phyloP scores from a whole-genome alignment of 2,329 filamentous ascomycete species.

The Claviceps pusilla region DNA sequence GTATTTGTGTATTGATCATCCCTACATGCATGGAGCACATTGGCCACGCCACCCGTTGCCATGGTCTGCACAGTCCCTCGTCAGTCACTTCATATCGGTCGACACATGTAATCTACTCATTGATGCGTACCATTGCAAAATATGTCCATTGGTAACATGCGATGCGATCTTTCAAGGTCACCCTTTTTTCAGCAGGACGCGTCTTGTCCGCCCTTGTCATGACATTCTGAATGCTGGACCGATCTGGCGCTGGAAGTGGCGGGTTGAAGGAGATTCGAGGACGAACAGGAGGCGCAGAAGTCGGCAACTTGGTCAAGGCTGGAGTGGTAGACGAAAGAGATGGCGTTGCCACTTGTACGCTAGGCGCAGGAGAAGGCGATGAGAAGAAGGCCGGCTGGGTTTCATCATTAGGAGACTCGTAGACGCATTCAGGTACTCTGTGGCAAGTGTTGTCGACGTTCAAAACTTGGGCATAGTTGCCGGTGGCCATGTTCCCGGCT shows the following conservation, averaged over 20 bases:
- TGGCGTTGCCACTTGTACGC: background rate
- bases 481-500: slow-evolving; percentile 23
- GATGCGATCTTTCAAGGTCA: slow-evolving; percentile 35
- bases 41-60: slow-evolving; percentile 42
- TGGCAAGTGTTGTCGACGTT: slow-evolving; percentile 5
- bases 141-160: slow-evolving; percentile 55
- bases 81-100: background rate
- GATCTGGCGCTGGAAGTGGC: background rate
- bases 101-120: background rate
- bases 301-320: background rate
- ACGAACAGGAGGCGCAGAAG: background rate
- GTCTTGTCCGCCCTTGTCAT: slow-evolving; percentile 17
- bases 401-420: slow-evolving; percentile 25
- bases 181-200: slow-evolving; percentile 12
- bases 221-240: slow-evolving; percentile 19
- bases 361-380: slow-evolving; percentile 6
- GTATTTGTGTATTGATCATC: background rate
- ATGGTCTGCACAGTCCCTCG: slow-evolving; percentile 15
- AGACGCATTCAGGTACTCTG: slow-evolving; percentile 11
- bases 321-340: background rate
- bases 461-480: slow-evolving; percentile 15
- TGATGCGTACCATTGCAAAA: slow-evolving; percentile 40
- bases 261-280: slow-evolving; percentile 1
- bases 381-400: slow-evolving; percentile 16
- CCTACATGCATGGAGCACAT: slow-evolving; percentile 29